Base-by-base conservation (phyloP, 371 early-diverging fungal genomes). In the Conidiobolus incongruus region DNA sequence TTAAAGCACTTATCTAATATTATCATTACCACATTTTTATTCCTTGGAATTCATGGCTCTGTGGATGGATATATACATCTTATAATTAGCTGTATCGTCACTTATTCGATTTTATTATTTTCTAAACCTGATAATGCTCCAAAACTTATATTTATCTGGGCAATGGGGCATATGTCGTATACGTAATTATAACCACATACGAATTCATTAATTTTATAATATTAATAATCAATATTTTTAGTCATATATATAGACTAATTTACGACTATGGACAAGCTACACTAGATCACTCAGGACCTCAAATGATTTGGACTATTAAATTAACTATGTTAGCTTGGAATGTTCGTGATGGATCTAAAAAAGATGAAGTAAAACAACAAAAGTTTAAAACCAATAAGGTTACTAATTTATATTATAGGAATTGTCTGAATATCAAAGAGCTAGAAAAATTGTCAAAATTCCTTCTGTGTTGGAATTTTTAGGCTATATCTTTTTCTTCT, bases 241-340 rank as follows among this genome's bases (percentile, higher is more conserved):
- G 77, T 49, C 77, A 78, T 50, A 52, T 78, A 30, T 52, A 56
- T 42, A 60, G 72, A 33, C 77, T 73, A 47, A 32, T 62, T 36
- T 53, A 66, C 46, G 60, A 68, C 24, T 50, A 55, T 22, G 61
- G 66, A 21, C 61, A 61, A 46, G 68, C 61, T 21, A 50, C 55
- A 22, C 64, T 83, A 41, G 92, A 93, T 60, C 67, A 77, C 45
- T 81, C 92, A 4, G 86, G 85, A 11, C 75, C 84, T 1, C 70
- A 84, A 56, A 94, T 94, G 94, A 67, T 94, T 22, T 57, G 81
- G 36, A 78, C 81, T 6, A 83, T 90, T 51, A 90, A 90, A 55
- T 50, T 85, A 36, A 75, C 85, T 8, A 72, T 81, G 5, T 83
- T 82, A 60, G 91, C 86, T 0, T 91, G 77, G 60, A 75, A 72